Evolutionary conservation across 345 rosid genomes (phyloP), one percentile per base, ranked within the genome.

Genomic region (Cardamine resedifolia): DNA sequence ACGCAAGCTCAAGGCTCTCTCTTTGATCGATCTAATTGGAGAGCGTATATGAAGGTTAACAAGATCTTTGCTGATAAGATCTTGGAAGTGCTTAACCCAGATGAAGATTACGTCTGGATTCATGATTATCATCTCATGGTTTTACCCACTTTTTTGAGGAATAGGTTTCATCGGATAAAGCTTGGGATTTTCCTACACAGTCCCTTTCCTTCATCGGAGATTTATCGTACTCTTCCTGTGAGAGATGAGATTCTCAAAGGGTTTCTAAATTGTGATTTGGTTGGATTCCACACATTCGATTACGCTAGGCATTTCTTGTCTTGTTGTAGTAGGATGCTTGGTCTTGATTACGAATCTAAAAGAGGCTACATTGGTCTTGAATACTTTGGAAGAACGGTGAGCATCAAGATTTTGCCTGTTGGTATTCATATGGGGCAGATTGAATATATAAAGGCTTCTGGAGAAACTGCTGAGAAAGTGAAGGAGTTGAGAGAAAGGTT

Each of bases 281-380:
- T 91, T 7, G 97, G 97, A 3, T 91, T 91, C 70, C 97, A 91
- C 20, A 87, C 93, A 1, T 91, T 86, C 52, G 97, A 91, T 78
- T 91, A 91, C 70, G 97, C 97, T 0, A 83, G 96, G 67, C 96
- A 91, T 73, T 91, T 91, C 84, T 64, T 91, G 81, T 83, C 97
- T 3, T 87, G 90, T 39, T 91, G 97, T 30, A 86, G 96, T 60
- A 84, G 96, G 78, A 83, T 91, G 89, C 51, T 91, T 53, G 97
- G 97, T 7, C 73, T 91, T 16, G 86, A 87, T 76, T 91, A 86
- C 27, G 88, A 81, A 74, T 91, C 91, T 7, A 89, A 86, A 28
- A 84, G 97, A 74, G 97, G 97, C 28, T 82, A 86, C 87, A 87
- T 89, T 86, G 93, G 93, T 43, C 64, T 91, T 8, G 97, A 91